Conservation (phyloP, 495 filamentous ascomycete species). For the Baudoinia panamericana region DNA sequence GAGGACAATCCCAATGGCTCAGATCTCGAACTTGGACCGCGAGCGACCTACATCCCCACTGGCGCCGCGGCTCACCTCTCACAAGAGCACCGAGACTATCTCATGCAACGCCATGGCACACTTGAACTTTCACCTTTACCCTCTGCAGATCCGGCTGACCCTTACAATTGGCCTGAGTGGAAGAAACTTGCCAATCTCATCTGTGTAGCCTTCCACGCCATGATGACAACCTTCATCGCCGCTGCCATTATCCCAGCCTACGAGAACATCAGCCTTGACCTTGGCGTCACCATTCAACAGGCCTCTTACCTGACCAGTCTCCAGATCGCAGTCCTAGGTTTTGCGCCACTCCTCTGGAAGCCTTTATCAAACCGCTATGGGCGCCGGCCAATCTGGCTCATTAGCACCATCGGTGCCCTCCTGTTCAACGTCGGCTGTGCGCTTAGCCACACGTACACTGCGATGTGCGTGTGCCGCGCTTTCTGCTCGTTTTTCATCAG, state of each 20-base stretch:
- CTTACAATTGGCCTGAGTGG: conserved; percentile 42
- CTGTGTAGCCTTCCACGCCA: conserved; percentile 42
- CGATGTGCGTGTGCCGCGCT: conserved; percentile 35
- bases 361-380: conserved; percentile 45
- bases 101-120: conserved; percentile 42
- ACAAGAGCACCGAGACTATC: conserved; percentile 37
- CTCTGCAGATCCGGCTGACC: conserved; percentile 37
- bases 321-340: conserved; percentile 39
- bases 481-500: conserved; percentile 42
- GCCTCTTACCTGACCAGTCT: conserved; percentile 40
- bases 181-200: conserved; percentile 45
- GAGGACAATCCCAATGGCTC: not conserved
- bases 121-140: conserved; percentile 42
- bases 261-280: conserved; percentile 33
- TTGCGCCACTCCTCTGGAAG: conserved; percentile 41
- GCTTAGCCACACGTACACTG: conserved; percentile 30
- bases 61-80: conserved; percentile 10
- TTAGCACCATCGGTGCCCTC: conserved; percentile 35
- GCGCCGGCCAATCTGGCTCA: conserved; percentile 39
- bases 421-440: conserved; percentile 38
- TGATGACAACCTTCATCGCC: conserved; percentile 45
- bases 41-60: conserved; percentile 3
- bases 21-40: conserved; percentile 2
- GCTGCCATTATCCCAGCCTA: conserved; percentile 42
- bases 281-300: conserved; percentile 30